Evolutionary conservation across 1,139 yeast genomes (phyloP).

Genomic region (Suhomyces wounanorum): DNA sequence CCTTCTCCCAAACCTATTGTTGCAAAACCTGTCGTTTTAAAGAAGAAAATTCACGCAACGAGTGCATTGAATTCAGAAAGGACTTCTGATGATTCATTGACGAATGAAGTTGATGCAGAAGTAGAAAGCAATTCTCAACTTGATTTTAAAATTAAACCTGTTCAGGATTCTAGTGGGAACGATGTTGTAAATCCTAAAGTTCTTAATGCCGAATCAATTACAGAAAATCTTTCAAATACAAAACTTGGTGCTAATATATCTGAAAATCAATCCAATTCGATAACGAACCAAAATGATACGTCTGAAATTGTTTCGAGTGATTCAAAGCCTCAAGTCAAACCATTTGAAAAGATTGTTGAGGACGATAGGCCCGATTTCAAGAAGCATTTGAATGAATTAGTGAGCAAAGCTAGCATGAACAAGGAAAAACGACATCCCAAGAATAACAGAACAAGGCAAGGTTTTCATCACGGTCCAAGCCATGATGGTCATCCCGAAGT

Average conservation of each 20-base stretch:
- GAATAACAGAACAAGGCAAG: constrained; percentile 1
- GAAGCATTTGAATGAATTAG: constrained; percentile 34
- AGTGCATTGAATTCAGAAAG: constrained; percentile 3
- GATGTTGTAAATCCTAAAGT: neutral
- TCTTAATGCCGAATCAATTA: neutral
- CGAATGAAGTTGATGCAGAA: neutral
- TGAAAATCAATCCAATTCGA: neutral
- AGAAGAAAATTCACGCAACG: constrained; percentile 31
- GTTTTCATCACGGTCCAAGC: neutral
- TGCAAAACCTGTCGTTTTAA: constrained; percentile 42
- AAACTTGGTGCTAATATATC: neutral
- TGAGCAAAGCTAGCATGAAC: constrained; percentile 17
- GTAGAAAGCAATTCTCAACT: neutral
- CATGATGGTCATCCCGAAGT: neutral
- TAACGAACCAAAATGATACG: neutral
- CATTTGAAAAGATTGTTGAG: constrained; percentile 4
- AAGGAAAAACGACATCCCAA: constrained; percentile 11
- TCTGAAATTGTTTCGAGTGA: neutral
- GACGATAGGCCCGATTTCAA: constrained; percentile 37
- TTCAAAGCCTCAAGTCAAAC: neutral
- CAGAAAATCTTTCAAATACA: neutral
- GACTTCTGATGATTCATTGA: neutral
- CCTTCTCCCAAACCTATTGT: constrained; percentile 30
- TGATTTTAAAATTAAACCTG: neutral
- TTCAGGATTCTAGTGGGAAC: neutral